Evolutionary conservation across 2,329 filamentous ascomycete genomes (phyloP).

Genomic region (Anthostomella pinea): DNA sequence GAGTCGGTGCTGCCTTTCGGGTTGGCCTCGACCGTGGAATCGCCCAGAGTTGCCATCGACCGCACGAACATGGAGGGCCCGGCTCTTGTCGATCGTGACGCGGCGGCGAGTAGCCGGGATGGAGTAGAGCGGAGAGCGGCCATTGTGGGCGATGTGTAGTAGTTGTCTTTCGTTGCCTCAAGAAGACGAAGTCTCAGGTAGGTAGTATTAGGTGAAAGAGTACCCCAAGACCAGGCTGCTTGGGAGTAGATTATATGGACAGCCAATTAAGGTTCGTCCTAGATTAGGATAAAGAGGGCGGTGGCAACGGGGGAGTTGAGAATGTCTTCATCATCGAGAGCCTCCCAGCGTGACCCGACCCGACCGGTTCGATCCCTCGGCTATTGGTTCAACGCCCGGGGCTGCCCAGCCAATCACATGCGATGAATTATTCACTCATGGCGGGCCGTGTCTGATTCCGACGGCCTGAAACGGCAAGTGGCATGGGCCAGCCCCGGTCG

Average conservation of each 20-base stretch:
- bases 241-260: constrained; percentile 2
- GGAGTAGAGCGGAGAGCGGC: constrained; percentile 60
- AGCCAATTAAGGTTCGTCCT: constrained; percentile 13
- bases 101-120: constrained; percentile 49
- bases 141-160: constrained; percentile 41
- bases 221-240: constrained; percentile 1
- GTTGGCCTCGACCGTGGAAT: constrained; percentile 61
- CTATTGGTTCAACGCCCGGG: constrained; percentile 24
- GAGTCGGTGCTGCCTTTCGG: constrained; percentile 55
- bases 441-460: constrained; percentile 21
- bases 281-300: constrained; percentile 5
- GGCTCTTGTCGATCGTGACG: constrained; percentile 35
- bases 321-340: constrained; percentile 29
- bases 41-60: constrained; percentile 54
- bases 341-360: constrained; percentile 13
- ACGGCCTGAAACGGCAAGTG: not conserved
- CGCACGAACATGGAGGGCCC: constrained; percentile 45
- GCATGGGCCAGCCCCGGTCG: not conserved
- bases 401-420: constrained; percentile 25
- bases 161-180: constrained; percentile 4
- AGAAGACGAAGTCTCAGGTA: not conserved
- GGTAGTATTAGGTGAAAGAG: constrained; percentile 1
- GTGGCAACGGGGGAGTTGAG: constrained; percentile 21
- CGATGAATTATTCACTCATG: constrained; percentile 30
- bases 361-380: constrained; percentile 29